Conservation (phyloP, 345 rosid species). For the Combretum micranthum region DNA sequence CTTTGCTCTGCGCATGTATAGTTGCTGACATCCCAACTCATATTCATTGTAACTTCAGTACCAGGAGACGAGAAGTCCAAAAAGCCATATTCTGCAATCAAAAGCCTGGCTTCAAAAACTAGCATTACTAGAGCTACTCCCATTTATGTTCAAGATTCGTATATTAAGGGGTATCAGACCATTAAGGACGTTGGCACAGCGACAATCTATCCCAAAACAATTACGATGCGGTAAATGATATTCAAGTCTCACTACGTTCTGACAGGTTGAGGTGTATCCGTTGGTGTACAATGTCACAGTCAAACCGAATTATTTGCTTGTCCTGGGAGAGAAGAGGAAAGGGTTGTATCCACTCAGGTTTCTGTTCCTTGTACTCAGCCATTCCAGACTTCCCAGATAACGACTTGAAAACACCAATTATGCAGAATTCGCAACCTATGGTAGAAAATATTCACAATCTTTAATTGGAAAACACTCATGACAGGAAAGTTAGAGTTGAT, state of each 20-base stretch:
- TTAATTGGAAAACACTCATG: conserved; percentile 2
- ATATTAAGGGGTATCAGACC: conserved; percentile 7
- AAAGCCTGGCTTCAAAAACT: conserved; percentile 10
- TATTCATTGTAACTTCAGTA: conserved; percentile 4
- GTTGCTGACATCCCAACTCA: conserved; percentile 14
- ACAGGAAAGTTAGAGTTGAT: not conserved
- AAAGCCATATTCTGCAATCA: conserved; percentile 4
- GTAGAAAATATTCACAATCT: conserved; percentile 6
- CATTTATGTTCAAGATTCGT: not conserved
- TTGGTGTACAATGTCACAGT: conserved; percentile 4
- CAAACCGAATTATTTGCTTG: conserved; percentile 9
- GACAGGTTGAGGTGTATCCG: conserved; percentile 14
- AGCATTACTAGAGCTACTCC: not conserved
- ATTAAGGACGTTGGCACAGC: conserved; percentile 7
- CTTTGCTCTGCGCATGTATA: conserved; percentile 3
- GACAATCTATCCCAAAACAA: conserved; percentile 15
- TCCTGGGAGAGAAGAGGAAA: conserved; percentile 7
- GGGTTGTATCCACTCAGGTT: not conserved
- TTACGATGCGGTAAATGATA: not conserved
- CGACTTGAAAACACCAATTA: conserved; percentile 7
- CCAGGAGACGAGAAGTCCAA: not conserved
- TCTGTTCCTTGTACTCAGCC: not conserved
- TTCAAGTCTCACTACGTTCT: not conserved
- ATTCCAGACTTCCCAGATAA: not conserved
- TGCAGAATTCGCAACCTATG: not conserved